A percentile compares a stretch with the other conserved stretches of the same genome.
Conservation (phyloP, 176 grass and related monocot genomes). For the Cenchrus purpureus region DNA sequence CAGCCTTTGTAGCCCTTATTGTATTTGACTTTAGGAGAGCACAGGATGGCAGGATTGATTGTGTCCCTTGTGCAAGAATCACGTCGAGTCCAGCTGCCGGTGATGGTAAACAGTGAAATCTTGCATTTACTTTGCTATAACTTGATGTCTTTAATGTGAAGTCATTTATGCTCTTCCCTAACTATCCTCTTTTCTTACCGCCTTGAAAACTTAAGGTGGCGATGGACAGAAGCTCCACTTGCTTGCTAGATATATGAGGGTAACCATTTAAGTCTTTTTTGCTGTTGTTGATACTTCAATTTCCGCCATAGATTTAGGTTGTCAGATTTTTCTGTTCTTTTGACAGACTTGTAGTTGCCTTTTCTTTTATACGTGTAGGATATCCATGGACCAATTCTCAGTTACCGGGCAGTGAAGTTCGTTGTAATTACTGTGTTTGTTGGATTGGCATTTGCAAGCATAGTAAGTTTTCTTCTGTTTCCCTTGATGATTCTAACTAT, state of each 20-base stretch:
- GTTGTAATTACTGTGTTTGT: constrained; percentile 74
- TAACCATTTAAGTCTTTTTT: constrained; percentile 39
- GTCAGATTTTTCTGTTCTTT: constrained; percentile 35
- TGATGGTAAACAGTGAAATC: constrained; percentile 55
- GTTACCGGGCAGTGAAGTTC: constrained; percentile 75
- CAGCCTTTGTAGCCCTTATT: constrained; percentile 91
- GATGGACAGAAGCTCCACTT: constrained; percentile 50
- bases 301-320: constrained; percentile 25
- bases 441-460: constrained; percentile 90
- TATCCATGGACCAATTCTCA: constrained; percentile 76
- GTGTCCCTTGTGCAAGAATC: constrained; percentile 77
- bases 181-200: constrained; percentile 27
- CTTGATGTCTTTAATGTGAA: constrained; percentile 24
- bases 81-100: constrained; percentile 25
- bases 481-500: constrained; percentile 27
- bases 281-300: constrained; percentile 13
- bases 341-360: constrained; percentile 13
- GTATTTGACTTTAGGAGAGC: constrained; percentile 85
- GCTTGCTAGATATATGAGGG: constrained; percentile 94
- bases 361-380: constrained; percentile 56
- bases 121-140: constrained; percentile 39
- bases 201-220: constrained; percentile 54
- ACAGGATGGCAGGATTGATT: constrained; percentile 88
- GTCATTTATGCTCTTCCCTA: constrained; percentile 33
- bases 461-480: constrained; percentile 68